Conservation (phyloP, 163 green algal species). For the Scenedesmus sp. region DNA sequence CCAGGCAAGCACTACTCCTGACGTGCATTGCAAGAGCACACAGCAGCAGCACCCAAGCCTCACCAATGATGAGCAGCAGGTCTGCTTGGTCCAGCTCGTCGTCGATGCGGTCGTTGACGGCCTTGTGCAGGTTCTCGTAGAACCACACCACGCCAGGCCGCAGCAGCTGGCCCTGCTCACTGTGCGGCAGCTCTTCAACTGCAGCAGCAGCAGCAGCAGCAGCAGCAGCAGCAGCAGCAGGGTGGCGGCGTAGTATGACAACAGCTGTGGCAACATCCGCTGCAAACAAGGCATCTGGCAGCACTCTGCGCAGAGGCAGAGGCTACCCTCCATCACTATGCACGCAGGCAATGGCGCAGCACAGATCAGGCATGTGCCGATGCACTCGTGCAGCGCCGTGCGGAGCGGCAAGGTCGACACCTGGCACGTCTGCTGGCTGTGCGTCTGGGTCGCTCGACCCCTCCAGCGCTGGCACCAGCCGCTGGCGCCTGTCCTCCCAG, state of each 20-base stretch:
- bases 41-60: background rate
- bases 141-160: constrained; percentile 65
- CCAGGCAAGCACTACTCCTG: too few species aligned
- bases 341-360: too few species aligned
- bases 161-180: constrained; percentile 52
- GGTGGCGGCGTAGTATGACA: too few species aligned
- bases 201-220: background rate
- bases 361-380: too few species aligned
- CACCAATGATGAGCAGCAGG: constrained; percentile 43
- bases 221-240: background rate
- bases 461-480: constrained; percentile 52
- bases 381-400: background rate
- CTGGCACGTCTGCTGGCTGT: constrained; percentile 34
- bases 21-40: background rate
- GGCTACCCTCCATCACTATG: too few species aligned
- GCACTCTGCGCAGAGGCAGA: too few species aligned
- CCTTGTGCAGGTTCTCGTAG: constrained; percentile 48
- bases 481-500: constrained; percentile 60
- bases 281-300: background rate
- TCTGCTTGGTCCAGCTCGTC: constrained; percentile 28
- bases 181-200: constrained; percentile 54
- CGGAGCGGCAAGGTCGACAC: constrained; percentile 19
- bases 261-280: background rate
- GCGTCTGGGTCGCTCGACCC: constrained; percentile 36
- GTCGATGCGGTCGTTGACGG: constrained; percentile 34